Conservation (phyloP, 2,329 filamentous ascomycete genomes). For the Amesomyces nigricolor region DNA sequence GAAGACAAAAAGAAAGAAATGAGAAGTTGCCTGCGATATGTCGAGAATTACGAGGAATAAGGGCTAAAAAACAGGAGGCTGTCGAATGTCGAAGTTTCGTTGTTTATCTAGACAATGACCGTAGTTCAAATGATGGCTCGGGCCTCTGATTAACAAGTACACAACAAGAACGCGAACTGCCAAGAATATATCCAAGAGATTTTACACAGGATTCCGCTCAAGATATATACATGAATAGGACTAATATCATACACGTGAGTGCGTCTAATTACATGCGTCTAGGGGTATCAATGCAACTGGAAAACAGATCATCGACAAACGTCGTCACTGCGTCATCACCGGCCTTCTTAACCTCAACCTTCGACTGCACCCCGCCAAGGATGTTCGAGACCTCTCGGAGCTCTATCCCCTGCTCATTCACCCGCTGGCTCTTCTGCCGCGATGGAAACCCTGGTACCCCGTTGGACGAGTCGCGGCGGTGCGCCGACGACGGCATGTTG, state of each 20-base stretch:
- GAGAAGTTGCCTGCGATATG: too few species aligned
- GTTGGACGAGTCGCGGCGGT: slow-evolving; percentile 6
- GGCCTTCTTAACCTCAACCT: slow-evolving; percentile 32
- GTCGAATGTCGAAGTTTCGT: too few species aligned
- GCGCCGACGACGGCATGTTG: slow-evolving; percentile 4
- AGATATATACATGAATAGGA: not conserved
- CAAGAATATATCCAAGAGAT: too few species aligned
- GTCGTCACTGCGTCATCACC: slow-evolving; percentile 30
- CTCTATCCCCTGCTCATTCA: slow-evolving; percentile 14
- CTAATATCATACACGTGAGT: not conserved
- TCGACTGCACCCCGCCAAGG: slow-evolving; percentile 27
- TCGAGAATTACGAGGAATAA: too few species aligned
- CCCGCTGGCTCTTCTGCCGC: slow-evolving; percentile 9
- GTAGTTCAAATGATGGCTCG: too few species aligned
- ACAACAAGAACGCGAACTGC: too few species aligned
- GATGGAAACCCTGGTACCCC: slow-evolving; percentile 9
- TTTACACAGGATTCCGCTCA: not conserved
- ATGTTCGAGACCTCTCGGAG: slow-evolving; percentile 19
- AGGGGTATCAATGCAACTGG: slow-evolving; percentile 11
- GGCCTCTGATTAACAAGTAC: too few species aligned
- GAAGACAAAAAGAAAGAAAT: too few species aligned
- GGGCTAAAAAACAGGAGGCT: too few species aligned
- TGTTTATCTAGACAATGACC: too few species aligned
- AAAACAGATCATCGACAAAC: slow-evolving; percentile 43
- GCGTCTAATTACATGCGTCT: slow-evolving; percentile 6